These are phyloP conservation scores for Suillus clintonianus DNA, from an alignment of 768 basidiomycete species.

Conservation along the genomic window DNA sequence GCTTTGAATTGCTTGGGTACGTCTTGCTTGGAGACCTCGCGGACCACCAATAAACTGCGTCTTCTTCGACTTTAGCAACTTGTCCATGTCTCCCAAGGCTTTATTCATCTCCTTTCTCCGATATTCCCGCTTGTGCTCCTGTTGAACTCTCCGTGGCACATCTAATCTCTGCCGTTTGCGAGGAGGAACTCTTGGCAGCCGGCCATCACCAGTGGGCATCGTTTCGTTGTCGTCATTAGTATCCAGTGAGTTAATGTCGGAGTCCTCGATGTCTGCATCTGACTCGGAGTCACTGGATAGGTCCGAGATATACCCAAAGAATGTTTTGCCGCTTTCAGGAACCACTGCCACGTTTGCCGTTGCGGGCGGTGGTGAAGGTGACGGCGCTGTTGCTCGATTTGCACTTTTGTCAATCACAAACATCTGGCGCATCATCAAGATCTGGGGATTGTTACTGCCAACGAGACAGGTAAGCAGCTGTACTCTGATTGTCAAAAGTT, in stretches of 20 bases:
- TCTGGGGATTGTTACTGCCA: not conserved
- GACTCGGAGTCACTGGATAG: not conserved
- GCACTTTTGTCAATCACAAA: not conserved
- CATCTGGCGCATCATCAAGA: not conserved
- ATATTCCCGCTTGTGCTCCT: not conserved
- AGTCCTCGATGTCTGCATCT: not conserved
- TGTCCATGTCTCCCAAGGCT: not conserved
- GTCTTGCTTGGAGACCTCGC: constrained; percentile 29
- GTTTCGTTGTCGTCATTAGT: too few relatives aligned
- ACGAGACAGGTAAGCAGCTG: not conserved
- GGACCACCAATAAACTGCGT: constrained; percentile 24
- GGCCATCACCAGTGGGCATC: not conserved
- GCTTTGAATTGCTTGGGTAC: constrained; percentile 26
- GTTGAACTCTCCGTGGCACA: not conserved
- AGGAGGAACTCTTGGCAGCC: not conserved
- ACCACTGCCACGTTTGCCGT: too few relatives aligned
- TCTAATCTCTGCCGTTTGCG: not conserved
- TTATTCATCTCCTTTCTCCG: not conserved
- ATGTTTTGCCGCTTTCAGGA: not conserved
- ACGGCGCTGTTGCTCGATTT: not conserved
- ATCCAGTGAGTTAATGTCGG: not conserved
- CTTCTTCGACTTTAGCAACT: constrained; percentile 24
- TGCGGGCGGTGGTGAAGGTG: not conserved
- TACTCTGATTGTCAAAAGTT: not conserved
- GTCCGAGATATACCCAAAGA: constrained; percentile 5